phyloP scores from a whole-genome alignment of 495 filamentous ascomycete genomes.

The Hapsidospora chrysogenum region DNA sequence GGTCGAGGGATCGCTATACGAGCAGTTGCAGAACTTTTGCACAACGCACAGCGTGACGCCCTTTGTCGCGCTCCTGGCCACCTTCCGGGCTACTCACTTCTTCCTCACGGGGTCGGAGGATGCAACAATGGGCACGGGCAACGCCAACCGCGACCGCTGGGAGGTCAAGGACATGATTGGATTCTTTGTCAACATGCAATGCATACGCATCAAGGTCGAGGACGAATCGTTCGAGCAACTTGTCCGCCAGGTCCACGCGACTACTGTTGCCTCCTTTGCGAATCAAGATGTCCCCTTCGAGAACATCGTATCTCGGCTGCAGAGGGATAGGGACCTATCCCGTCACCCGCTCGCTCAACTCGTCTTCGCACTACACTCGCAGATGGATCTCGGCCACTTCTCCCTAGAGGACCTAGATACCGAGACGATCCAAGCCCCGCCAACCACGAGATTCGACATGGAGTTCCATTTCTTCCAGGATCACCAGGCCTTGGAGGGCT shows the following conservation, averaged over 20 bases:
- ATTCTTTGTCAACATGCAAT: constrained; percentile 6
- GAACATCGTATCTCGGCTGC: constrained; percentile 4
- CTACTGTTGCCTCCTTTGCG: background rate
- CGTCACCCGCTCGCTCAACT: too few relatives aligned
- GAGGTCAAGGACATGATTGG: constrained; percentile 2
- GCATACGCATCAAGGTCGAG: constrained; percentile 2
- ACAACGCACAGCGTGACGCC: too few relatives aligned
- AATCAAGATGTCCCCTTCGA: constrained; percentile 4
- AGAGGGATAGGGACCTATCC: too few relatives aligned
- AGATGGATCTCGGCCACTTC: too few relatives aligned
- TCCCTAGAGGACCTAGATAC: too few relatives aligned
- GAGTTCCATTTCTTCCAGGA: too few relatives aligned
- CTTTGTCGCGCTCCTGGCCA: constrained; percentile 4
- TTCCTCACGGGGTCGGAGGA: constrained; percentile 2
- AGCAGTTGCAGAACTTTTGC: too few relatives aligned
- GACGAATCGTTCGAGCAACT: constrained; percentile 3
- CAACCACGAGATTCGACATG: too few relatives aligned
- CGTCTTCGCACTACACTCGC: too few relatives aligned
- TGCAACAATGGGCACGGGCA: constrained; percentile 4
- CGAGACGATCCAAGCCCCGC: too few relatives aligned
- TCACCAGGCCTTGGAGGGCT: too few relatives aligned
- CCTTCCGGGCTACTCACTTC: constrained; percentile 4
- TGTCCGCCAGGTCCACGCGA: constrained; percentile 2
- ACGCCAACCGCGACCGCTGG: constrained; percentile 4
- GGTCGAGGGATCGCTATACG: too few relatives aligned